Conservation (phyloP, 306 rosid species). For the Canavalia gladiata region DNA sequence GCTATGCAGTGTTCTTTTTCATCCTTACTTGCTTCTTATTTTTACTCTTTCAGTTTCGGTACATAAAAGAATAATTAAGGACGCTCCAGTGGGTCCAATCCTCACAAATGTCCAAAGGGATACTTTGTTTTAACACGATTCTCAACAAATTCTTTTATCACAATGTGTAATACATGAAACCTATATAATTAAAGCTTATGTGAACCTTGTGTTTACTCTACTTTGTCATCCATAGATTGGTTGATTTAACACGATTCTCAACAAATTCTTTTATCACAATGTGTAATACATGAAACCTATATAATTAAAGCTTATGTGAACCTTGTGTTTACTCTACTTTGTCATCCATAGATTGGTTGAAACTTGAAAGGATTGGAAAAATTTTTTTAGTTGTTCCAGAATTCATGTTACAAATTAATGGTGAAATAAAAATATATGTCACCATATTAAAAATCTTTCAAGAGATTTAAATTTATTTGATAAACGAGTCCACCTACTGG, state of each 20-base stretch:
- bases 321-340: too few species aligned
- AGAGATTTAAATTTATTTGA: too few species aligned
- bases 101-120: neutral
- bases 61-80: conserved; percentile 19
- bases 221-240: too few species aligned
- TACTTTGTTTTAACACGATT: neutral
- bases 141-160: neutral
- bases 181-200: too few species aligned
- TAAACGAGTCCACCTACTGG: too few species aligned
- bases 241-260: neutral
- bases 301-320: neutral
- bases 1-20: neutral
- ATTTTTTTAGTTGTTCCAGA: too few species aligned
- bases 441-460: too few species aligned
- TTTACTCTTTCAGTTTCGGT: neutral
- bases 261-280: neutral
- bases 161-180: too few species aligned
- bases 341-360: neutral
- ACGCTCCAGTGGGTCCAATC: neutral
- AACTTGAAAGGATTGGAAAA: too few species aligned
- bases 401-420: too few species aligned
- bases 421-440: too few species aligned
- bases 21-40: neutral
- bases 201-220: neutral
- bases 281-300: too few species aligned